Conservation (phyloP, 2,329 filamentous ascomycete genomes). For the Trichoderma pleuroti region DNA sequence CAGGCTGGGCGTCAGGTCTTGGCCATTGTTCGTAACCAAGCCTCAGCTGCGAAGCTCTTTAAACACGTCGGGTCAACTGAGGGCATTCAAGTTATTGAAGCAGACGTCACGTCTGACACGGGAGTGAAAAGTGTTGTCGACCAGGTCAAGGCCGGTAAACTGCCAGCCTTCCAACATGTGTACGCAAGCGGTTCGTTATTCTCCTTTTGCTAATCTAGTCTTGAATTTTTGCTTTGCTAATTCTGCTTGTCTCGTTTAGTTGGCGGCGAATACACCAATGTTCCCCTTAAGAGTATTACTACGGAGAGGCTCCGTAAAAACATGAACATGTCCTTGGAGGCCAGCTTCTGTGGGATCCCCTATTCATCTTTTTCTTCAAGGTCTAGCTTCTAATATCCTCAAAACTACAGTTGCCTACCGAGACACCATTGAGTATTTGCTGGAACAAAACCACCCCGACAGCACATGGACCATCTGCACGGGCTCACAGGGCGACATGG, state of each 20-base stretch:
- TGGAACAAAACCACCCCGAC: background rate
- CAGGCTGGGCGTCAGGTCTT: background rate
- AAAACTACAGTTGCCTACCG: background rate
- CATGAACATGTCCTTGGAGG: background rate
- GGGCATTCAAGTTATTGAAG: background rate
- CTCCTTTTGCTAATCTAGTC: background rate
- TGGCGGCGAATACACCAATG: background rate
- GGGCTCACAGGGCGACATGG: background rate
- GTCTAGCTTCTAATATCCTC: background rate
- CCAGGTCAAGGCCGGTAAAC: background rate
- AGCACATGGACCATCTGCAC: conserved; percentile 2
- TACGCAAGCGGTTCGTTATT: background rate
- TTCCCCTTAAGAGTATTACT: background rate
- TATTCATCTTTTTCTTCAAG: background rate
- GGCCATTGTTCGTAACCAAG: background rate
- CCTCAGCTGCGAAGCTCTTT: background rate
- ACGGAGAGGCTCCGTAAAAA: background rate
- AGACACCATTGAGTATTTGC: background rate
- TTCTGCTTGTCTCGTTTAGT: background rate
- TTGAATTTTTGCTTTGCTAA: background rate
- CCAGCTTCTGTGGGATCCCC: background rate
- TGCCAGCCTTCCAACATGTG: background rate
- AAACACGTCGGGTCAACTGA: background rate
- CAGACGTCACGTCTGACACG: background rate
- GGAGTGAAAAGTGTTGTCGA: conserved; percentile 2